Evolutionary conservation across 176 grass and related monocot species (phyloP).

Genomic region (Ananas comosus): DNA sequence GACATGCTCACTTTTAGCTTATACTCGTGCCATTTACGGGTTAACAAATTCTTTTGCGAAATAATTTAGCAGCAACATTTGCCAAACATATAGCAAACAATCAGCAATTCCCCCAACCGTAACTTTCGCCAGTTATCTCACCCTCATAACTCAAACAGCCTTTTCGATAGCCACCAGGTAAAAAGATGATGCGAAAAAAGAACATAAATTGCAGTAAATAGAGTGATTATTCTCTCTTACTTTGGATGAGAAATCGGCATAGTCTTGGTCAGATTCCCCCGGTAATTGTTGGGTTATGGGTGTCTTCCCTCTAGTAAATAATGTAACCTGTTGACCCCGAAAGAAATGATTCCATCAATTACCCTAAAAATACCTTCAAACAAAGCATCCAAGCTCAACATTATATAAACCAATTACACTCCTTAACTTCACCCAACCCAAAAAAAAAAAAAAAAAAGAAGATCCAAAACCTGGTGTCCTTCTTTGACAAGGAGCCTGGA

Average conservation of each 20-base stretch:
- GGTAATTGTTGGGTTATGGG: slow-evolving; percentile 85
- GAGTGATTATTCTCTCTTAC: slow-evolving; percentile 8
- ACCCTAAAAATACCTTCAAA: neutral
- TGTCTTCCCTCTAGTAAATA: slow-evolving; percentile 95
- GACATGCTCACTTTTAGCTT: too few relatives aligned
- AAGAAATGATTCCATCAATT: neutral
- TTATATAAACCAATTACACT: neutral
- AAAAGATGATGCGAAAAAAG: too few relatives aligned
- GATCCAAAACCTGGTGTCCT: slow-evolving; percentile 62
- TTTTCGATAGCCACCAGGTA: too few relatives aligned
- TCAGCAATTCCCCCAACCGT: too few relatives aligned
- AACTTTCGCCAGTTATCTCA: too few relatives aligned
- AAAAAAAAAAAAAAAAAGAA: neutral
- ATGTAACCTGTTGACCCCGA: slow-evolving; percentile 49
- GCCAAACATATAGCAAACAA: too few relatives aligned
- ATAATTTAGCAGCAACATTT: too few relatives aligned
- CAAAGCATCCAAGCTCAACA: neutral
- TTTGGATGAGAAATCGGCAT: slow-evolving; percentile 75
- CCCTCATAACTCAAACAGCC: too few relatives aligned
- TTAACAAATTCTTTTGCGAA: too few relatives aligned
- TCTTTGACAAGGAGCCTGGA: slow-evolving; percentile 79
- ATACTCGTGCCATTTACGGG: too few relatives aligned
- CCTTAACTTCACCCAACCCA: neutral
- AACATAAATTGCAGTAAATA: neutral
- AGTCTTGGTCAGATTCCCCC: slow-evolving; percentile 79